Base-by-base conservation (phyloP, 2,329 filamentous ascomycete species). In the Thelonectria blattea region DNA sequence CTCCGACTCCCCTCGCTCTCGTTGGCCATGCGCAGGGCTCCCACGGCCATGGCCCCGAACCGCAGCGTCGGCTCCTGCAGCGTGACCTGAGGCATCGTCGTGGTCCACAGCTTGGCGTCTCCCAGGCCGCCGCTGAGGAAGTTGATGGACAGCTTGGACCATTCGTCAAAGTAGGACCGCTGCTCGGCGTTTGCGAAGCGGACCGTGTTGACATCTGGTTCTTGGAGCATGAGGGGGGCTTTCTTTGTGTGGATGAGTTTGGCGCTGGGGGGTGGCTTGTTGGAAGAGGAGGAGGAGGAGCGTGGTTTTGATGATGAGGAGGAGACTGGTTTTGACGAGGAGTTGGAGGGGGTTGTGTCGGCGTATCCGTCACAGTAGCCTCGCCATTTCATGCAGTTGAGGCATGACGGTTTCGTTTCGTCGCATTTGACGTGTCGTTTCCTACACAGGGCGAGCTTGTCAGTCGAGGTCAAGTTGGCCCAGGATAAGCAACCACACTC, bases 351-450 rank as follows among this genome's bases (percentile, higher is more conserved):
- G 14, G 62, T 41, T 11, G 61, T 42, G 10, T 72, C 72, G 8
- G 60, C 54, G 46, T 78, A 79, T 11, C 74, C 71, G 27, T 76
- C 73, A 49, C 77, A 78, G 53, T 76, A 73, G n/a, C 77, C 77
- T 51, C 72, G 69, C 73, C 76, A 79, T 65, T 76, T 78, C 56
- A 79, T 67, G 56, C 77, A 79, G 49, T 78, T 79, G 34, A 75
- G 70, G 60, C 77, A 79, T 5, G 75, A 72, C 17, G 77, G 77
- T 39, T 75, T 74, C 22, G 75, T 75, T 64, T 79, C 77, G 50
- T 79, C 77, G 56, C 77, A 79, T 65, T 79, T 79, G 39, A 79
- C 74, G 62, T 79, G 77, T 18, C 77, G 76, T 54, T 77, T 78
- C 53, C 76, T 78, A 22, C 45, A n/a, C 5, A 11, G 5, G 5